Conservation (phyloP, 352 stramenopile genomes). For the Globisporangium nodosum region DNA sequence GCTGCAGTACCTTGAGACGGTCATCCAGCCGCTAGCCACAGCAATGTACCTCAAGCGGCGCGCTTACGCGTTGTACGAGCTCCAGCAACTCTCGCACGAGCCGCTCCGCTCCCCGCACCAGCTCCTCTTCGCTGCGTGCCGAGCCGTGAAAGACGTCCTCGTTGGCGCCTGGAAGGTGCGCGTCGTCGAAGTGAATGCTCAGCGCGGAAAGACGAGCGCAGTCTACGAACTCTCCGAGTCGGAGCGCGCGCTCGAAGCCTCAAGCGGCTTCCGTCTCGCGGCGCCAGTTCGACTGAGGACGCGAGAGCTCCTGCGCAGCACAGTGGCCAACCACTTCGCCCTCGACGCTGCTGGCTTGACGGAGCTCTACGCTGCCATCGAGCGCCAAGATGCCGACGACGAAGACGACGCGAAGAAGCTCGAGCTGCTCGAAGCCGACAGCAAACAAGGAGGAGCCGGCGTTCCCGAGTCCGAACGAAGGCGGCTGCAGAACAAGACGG, state of each 20-base stretch:
- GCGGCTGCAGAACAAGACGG: constrained; percentile 18
- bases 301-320: constrained; percentile 43
- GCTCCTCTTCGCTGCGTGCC: constrained; percentile 36
- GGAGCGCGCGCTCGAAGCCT: constrained; percentile 16
- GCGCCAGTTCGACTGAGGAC: constrained; percentile 34
- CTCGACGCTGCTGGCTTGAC: constrained; percentile 7
- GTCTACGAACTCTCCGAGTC: constrained; percentile 55
- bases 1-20: constrained; percentile 36
- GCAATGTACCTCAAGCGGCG: constrained; percentile 62
- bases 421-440: constrained; percentile 3
- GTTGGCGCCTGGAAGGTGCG: constrained; percentile 51
- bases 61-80: constrained; percentile 36
- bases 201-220: constrained; percentile 34
- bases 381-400: background rate
- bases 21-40: constrained; percentile 36
- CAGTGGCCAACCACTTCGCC: constrained; percentile 28
- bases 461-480: constrained; percentile 19
- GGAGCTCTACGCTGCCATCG: constrained; percentile 8
- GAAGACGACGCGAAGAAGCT: constrained; percentile 1
- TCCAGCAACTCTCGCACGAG: constrained; percentile 31
- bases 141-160: constrained; percentile 38
- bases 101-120: constrained; percentile 52
- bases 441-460: constrained; percentile 1
- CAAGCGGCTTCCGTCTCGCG: constrained; percentile 18
- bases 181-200: constrained; percentile 46